Evolutionary conservation across 176 grass and related monocot genomes (phyloP).

Genomic region (Bromus sterilis): DNA sequence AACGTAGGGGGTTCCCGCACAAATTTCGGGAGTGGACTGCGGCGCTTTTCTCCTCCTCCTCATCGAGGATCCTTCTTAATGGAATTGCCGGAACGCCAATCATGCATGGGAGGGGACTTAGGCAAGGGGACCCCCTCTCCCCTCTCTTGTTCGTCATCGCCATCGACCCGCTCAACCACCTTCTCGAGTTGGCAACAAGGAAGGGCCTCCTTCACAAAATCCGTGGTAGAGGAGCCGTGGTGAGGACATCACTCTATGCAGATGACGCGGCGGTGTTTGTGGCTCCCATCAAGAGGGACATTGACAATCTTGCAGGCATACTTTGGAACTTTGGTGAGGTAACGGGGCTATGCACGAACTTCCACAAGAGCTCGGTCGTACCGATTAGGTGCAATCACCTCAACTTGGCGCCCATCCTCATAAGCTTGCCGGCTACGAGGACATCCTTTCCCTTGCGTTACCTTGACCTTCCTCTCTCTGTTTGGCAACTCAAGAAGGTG

Average conservation of each 20-base stretch:
- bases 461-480: neutral
- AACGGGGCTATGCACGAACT: too few relatives aligned
- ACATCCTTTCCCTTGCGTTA: neutral
- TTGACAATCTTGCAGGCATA: neutral
- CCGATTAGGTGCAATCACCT: neutral
- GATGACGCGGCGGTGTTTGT: neutral
- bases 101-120: neutral
- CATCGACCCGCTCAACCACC: neutral
- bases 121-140: neutral
- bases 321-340: neutral
- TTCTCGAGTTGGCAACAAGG: neutral
- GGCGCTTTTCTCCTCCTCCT: neutral
- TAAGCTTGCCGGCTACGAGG: neutral
- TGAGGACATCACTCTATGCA: neutral
- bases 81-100: accelerated
- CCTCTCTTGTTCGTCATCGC: neutral
- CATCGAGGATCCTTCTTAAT: neutral
- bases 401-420: neutral
- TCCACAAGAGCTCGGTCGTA: neutral
- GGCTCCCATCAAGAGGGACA: neutral
- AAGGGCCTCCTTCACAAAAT: neutral
- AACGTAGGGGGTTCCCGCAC: neutral
- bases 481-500: neutral
- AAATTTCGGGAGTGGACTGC: neutral
- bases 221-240: neutral